Evolutionary conservation across 129 eudicot species (phyloP), one percentile per base, ranked within the genome.

Genomic region (Centrapalus pauciflorus): DNA sequence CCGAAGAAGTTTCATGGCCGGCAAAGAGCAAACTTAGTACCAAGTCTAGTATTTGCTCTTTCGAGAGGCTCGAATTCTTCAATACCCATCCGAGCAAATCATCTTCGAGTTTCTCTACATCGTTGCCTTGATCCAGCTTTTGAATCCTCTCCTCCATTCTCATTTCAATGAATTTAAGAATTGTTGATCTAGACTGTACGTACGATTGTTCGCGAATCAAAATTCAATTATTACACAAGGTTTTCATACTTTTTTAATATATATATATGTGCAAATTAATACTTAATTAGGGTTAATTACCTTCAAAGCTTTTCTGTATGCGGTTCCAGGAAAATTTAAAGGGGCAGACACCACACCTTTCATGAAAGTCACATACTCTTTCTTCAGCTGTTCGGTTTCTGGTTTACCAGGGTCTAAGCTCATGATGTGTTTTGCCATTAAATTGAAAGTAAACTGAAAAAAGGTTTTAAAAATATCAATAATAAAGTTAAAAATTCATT

Each of bases 341-440:
- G 98, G 98, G 62, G 90, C 71, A 46, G 98, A 93, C 16, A 93
- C 87, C 43, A 88, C 98, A 61, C 98, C 98, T 82, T 93, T 93
- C 98, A 93, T 93, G 80, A 93, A 93, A 46, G 96, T 93, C 45
- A 93, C 86, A 49, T 93, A 93, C 74, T 93, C 98, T 73, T 73
- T 83, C 67, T 93, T 93, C 26, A 93, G 79, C 64, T 76, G 64
- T 70, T 93, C 98, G 0, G 96, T 93, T 67, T 93, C 96, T 7
- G 80, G 79, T 58, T 83, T 80, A 32, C 96, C 98, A 0, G 96
- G 96, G n/a, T 88, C 87, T 84, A 93, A 79, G 54, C 98, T 93
- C 98, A 93, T 88, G n/a, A 93, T 93, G 54, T 93, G 95, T 41
- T 93, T 87, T 16, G 96, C 98, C 96, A 93, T 93, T 76, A 93